Evolutionary conservation across 306 rosid genomes (phyloP), one percentile per base, ranked within the genome.

Genomic region (Neltuma alba): DNA sequence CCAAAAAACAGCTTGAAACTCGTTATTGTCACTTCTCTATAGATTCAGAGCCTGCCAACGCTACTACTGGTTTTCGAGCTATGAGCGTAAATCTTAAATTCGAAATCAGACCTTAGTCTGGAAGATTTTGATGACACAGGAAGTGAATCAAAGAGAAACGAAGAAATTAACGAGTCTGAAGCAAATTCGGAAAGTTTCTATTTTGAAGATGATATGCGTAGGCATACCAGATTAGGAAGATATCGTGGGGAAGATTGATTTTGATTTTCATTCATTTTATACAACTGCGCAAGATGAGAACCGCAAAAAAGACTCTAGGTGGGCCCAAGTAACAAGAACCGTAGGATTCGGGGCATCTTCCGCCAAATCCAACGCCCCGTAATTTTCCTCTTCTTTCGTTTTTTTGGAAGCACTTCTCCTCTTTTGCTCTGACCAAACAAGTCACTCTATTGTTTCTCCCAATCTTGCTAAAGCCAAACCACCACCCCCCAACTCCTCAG

Each of bases 401-500:
- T 33, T 33, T n/a, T n/a, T n/a, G n/a, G n/a, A n/a, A n/a, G n/a
- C n/a, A n/a, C n/a, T n/a, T n/a, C n/a, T n/a, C n/a, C n/a, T n/a
- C n/a, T n/a, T n/a, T n/a, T n/a, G n/a, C n/a, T n/a, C n/a, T n/a
- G n/a, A n/a, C n/a, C n/a, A n/a, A n/a, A n/a, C n/a, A n/a, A n/a
- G n/a, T n/a, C n/a, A n/a, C n/a, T n/a, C n/a, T n/a, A n/a, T 40
- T 52, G 31, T 47, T 69, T 75, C 41, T 50, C 70, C 38, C 9
- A 62, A 76, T 79, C 55, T 73, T 79, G 77, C 60, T 62, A 72
- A 38, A 68, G 77, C 60, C 52, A 72, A 38, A 68, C 74, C 77
- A 68, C n/a, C n/a, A n/a, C 76, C 81, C 48, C 81, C 86, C 88
- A 20, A 85, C 67, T 75, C 44, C 62, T 37, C 67, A 64, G 42